These are phyloP conservation scores for Starmerella etchellsii DNA, from an alignment of 805 yeast genomes.

Conservation along the genomic window DNA sequence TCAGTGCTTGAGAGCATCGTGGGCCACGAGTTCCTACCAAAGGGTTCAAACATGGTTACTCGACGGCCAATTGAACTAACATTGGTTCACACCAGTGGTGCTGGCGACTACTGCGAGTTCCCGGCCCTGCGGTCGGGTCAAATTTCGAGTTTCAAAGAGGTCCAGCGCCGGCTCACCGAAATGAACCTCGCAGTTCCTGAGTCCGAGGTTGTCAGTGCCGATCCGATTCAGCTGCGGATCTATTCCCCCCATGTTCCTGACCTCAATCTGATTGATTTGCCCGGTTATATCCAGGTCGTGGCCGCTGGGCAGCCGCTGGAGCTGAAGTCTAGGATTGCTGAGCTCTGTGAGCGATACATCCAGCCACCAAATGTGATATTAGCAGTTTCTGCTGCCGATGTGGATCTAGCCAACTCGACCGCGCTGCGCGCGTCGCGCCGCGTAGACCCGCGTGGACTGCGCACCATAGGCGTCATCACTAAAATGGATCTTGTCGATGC, in stretches of 20 bases:
- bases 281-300: conserved; percentile 94
- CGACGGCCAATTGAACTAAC: conserved; percentile 95
- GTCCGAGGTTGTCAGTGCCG: conserved; percentile 74
- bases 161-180: conserved; percentile 75
- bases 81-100: conserved; percentile 64
- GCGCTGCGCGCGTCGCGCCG: conserved; percentile 80
- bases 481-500: conserved; percentile 85
- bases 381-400: conserved; percentile 96
- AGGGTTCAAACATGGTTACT: conserved; percentile 97
- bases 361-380: conserved; percentile 86
- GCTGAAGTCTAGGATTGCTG: conserved; percentile 64
- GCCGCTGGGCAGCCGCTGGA: conserved; percentile 91
- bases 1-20: conserved; percentile 92
- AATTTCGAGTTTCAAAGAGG: conserved; percentile 76
- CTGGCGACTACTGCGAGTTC: conserved; percentile 79
- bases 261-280: conserved; percentile 83
- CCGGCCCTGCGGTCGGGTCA: conserved; percentile 77
- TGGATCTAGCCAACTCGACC: conserved; percentile 89
- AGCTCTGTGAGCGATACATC: conserved; percentile 70
- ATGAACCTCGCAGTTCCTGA: conserved; percentile 86
- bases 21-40: conserved; percentile 95
- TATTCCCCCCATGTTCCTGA: conserved; percentile 88
- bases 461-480: conserved; percentile 94
- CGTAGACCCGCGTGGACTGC: conserved; percentile 87
- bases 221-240: conserved; percentile 85